Conservation (phyloP, 371 early-diverging fungal species). For the Mucor saturninus region DNA sequence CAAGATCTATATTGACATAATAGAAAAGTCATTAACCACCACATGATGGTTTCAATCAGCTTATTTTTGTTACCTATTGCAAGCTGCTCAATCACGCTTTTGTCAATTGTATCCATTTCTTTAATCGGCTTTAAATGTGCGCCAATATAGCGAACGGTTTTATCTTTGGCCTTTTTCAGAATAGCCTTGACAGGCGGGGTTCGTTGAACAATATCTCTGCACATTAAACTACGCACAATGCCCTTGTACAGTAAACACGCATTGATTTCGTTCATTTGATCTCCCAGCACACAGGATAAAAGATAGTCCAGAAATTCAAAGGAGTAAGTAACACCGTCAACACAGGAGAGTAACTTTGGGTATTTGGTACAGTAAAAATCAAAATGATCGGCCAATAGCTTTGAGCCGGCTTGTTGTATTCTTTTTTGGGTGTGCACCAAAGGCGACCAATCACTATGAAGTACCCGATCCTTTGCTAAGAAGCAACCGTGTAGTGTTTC, state of each 20-base stretch:
- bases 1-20: constrained; percentile 18
- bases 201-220: constrained; percentile 33
- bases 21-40: neutral
- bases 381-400: constrained; percentile 30
- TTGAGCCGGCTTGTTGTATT: constrained; percentile 10
- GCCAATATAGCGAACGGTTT: constrained; percentile 26
- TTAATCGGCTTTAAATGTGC: constrained; percentile 23
- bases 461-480: constrained; percentile 15
- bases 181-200: constrained; percentile 25
- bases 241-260: constrained; percentile 33
- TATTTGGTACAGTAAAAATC: constrained; percentile 35
- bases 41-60: neutral
- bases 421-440: constrained; percentile 1
- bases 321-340: constrained; percentile 41
- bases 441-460: neutral
- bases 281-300: constrained; percentile 19
- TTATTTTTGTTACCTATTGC: constrained; percentile 30
- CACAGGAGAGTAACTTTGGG: constrained; percentile 37
- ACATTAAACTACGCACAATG: constrained; percentile 36
- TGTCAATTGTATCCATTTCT: constrained; percentile 30
- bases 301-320: constrained; percentile 35
- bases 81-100: constrained; percentile 22
- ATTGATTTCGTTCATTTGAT: constrained; percentile 31
- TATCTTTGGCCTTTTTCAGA: constrained; percentile 27
- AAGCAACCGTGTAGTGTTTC: constrained; percentile 39